These are phyloP conservation scores for Spergularia marina DNA, from an alignment of 148 eudicot genomes.

Conservation along the genomic window DNA sequence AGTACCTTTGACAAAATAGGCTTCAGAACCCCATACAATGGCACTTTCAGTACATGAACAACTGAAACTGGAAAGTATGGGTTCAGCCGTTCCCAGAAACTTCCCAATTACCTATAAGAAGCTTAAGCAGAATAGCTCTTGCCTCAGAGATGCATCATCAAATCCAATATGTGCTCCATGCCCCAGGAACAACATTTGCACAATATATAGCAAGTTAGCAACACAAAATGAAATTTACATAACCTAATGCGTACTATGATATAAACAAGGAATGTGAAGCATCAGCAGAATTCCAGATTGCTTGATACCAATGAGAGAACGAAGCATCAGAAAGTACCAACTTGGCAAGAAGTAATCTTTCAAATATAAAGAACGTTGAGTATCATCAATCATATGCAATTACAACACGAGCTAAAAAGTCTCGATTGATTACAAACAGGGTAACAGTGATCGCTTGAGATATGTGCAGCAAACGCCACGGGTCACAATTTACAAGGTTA, in stretches of 20 bases:
- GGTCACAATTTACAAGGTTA: conserved; percentile 54
- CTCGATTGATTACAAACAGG: conserved; percentile 25
- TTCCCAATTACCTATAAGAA: background rate
- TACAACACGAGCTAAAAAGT: conserved; percentile 23
- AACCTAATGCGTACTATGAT: background rate
- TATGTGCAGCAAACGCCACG: conserved; percentile 49
- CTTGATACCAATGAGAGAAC: background rate
- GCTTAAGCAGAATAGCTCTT: background rate
- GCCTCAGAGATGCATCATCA: background rate
- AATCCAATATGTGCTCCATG: background rate
- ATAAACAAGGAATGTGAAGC: background rate
- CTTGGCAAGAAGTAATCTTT: conserved; percentile 7
- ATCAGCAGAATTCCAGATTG: conserved; percentile 1
- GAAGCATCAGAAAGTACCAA: background rate
- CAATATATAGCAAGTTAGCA: background rate
- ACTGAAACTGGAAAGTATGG: background rate
- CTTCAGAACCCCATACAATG: background rate
- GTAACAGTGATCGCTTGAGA: conserved; percentile 31
- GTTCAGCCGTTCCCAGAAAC: background rate
- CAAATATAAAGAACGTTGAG: conserved; percentile 3
- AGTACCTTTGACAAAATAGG: background rate
- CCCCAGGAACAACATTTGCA: background rate
- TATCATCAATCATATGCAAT: conserved; percentile 12
- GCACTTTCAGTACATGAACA: background rate
- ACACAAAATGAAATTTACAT: background rate